phyloP scores from a whole-genome alignment of 106 monocot genomes.

The Posidonia australis region DNA sequence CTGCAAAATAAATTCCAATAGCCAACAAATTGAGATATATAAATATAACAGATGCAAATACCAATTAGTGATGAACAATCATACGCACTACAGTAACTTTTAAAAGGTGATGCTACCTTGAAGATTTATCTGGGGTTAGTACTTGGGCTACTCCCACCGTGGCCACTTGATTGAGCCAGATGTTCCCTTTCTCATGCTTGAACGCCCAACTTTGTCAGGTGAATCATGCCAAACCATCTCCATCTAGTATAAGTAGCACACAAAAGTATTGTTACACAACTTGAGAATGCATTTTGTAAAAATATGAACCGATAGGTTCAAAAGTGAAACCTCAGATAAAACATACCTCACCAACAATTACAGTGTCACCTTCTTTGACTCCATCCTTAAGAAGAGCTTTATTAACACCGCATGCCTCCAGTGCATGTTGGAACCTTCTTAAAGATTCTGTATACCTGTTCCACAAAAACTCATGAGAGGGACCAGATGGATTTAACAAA shows the following conservation, averaged over 20 bases:
- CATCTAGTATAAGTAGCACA: conserved; percentile 42
- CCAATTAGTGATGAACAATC: too few relatives aligned
- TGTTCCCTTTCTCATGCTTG: conserved; percentile 21
- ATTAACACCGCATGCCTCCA: conserved; percentile 99
- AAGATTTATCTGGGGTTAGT: too few relatives aligned
- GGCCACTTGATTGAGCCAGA: conserved; percentile 48
- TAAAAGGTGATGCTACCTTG: too few relatives aligned
- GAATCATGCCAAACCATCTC: conserved; percentile 88
- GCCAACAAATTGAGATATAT: too few relatives aligned
- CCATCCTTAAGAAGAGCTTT: conserved; percentile 72
- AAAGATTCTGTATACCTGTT: conserved; percentile 82
- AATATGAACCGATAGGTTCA: background rate
- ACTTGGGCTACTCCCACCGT: conserved; percentile 8
- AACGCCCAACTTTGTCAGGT: conserved; percentile 20
- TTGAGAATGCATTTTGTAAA: background rate
- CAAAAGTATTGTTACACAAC: background rate
- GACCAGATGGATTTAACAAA: too few relatives aligned
- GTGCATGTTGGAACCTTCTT: conserved; percentile 83
- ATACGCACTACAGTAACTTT: too few relatives aligned
- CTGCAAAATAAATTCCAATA: too few relatives aligned
- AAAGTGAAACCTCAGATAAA: background rate
- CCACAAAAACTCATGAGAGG: background rate
- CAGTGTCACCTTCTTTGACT: conserved; percentile 95
- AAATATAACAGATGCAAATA: too few relatives aligned
- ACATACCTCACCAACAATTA: conserved; percentile 84